Percentiles rank a stretch among this genome's conserved stretches.
Conservation (phyloP, 495 filamentous ascomycete genomes). For the Tuber calosporum region DNA sequence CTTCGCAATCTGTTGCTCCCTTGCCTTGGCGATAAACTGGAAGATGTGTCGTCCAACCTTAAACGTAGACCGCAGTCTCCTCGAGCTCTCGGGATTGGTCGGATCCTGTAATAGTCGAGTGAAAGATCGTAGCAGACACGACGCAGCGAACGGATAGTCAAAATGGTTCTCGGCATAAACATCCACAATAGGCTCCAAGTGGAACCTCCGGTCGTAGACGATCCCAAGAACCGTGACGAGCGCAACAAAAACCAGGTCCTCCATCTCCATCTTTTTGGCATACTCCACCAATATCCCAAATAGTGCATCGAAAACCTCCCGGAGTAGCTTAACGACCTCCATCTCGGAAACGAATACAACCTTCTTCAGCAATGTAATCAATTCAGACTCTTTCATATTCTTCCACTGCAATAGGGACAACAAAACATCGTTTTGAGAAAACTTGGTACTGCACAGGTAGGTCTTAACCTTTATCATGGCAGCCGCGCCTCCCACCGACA, state of each 20-base stretch:
- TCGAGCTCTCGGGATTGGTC: slow-evolving; percentile 68
- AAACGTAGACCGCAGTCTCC: slow-evolving; percentile 80
- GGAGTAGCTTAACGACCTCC: slow-evolving; percentile 88
- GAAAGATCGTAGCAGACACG: slow-evolving; percentile 85
- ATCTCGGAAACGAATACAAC: slow-evolving; percentile 93
- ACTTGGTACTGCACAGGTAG: slow-evolving; percentile 88
- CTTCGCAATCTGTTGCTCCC: slow-evolving; percentile 78
- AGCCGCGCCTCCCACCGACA: slow-evolving; percentile 42
- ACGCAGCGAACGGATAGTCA: slow-evolving; percentile 86
- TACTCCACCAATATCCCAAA: slow-evolving; percentile 87
- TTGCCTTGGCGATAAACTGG: slow-evolving; percentile 87
- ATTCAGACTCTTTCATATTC: slow-evolving; percentile 61
- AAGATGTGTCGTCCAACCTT: slow-evolving; percentile 91
- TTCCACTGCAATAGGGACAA: slow-evolving; percentile 81
- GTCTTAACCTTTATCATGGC: slow-evolving; percentile 73
- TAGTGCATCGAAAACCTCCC: slow-evolving; percentile 82
- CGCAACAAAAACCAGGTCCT: slow-evolving; percentile 85
- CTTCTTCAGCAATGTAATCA: slow-evolving; percentile 66
- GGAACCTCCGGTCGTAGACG: slow-evolving; percentile 88
- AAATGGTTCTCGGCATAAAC: slow-evolving; percentile 83
- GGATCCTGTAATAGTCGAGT: slow-evolving; percentile 69
- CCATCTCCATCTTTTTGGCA: slow-evolving; percentile 79
- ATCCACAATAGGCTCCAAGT: slow-evolving; percentile 81
- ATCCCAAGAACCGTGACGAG: slow-evolving; percentile 86
- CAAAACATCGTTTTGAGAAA: slow-evolving; percentile 87